Evolutionary conservation across 164 flowering plant genomes (phyloP), one percentile per base, ranked within the genome.

Genomic region (Berberis thunbergii): DNA sequence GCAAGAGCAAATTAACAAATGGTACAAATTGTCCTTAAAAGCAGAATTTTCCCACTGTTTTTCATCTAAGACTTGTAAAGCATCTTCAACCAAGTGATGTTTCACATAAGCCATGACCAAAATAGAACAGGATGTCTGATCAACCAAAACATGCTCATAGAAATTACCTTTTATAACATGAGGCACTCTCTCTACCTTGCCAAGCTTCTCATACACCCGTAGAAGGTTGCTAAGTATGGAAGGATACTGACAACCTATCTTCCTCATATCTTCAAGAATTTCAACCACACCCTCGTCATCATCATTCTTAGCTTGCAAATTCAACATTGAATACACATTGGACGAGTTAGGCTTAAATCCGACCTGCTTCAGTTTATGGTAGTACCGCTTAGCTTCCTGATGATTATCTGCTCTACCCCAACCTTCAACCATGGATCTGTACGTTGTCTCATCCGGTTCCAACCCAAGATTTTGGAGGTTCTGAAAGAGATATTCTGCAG

Each of bases 371-470:
- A 94, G 87, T 70, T 84, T 80, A 59, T 75, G 57, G 63, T 83
- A 90, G 64, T 82, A 82, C 82, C 87, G 77, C 39, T 68, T 58
- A 43, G 91, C 87, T 72, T 78, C 70, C 52, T 66, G 60, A 57
- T 84, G 84, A 72, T 84, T 79, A 6, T 75, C 76, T 9, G 82
- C 81, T 67, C 93, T 79, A 54, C 96, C 97, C 89, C 87, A 94
- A 45, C 98, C 96, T 82, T 94, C 98, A 60, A 94, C 78, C 92
- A 94, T 86, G 59, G 93, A 84, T 57, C 97, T 84, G 73, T 81
- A 94, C 56, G 92, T 88, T 56, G 95, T 82, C 74, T 94, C 97
- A 80, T 94, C 95, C 26, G 97, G 87, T 67, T 79, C 79, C 61
- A 94, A 65, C 42, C 86, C 89, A 54, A 75, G 66, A 61, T 66